Evolutionary conservation across 2,329 filamentous ascomycete species (phyloP).

Genomic region (Fusarium duplospermum): DNA sequence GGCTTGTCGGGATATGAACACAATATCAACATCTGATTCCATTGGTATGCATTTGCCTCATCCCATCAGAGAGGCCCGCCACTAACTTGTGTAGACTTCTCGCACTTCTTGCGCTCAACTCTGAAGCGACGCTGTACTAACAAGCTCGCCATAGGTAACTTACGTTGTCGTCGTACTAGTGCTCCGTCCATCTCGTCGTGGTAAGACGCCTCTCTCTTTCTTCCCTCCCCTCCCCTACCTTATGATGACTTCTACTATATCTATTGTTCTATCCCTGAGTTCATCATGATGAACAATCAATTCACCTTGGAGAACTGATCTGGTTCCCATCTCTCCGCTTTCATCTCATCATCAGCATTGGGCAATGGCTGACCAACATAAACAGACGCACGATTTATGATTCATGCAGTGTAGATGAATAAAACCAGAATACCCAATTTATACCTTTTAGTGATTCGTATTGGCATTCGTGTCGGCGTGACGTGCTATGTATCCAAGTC

Average conservation of each 20-base stretch:
- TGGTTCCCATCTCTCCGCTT: conserved; percentile 28
- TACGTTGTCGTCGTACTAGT: background rate
- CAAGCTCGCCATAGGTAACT: conserved; percentile 19
- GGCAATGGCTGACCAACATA: conserved; percentile 19
- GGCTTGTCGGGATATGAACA: conserved; percentile 63
- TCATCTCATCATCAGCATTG: conserved; percentile 5
- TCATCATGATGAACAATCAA: conserved; percentile 65
- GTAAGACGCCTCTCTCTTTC: conserved; percentile 24
- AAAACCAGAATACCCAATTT: background rate
- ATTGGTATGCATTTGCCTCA: conserved; percentile 51
- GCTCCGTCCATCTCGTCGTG: background rate
- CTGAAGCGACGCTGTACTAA: conserved; percentile 22
- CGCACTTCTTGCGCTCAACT: background rate
- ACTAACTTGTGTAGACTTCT: conserved; percentile 32
- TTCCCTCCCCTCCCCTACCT: conserved; percentile 45
- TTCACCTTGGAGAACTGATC: conserved; percentile 74
- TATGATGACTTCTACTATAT: conserved; percentile 60
- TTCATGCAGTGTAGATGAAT: background rate
- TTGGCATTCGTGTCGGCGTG: background rate
- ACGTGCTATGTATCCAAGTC: conserved; percentile 1
- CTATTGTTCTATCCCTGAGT: conserved; percentile 63
- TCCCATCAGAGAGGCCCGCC: background rate
- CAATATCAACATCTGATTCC: conserved; percentile 65
- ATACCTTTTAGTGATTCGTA: background rate
- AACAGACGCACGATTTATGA: background rate